Evolutionary conservation across 495 filamentous ascomycete species (phyloP).

Genomic region (Penicillium desertorum): DNA sequence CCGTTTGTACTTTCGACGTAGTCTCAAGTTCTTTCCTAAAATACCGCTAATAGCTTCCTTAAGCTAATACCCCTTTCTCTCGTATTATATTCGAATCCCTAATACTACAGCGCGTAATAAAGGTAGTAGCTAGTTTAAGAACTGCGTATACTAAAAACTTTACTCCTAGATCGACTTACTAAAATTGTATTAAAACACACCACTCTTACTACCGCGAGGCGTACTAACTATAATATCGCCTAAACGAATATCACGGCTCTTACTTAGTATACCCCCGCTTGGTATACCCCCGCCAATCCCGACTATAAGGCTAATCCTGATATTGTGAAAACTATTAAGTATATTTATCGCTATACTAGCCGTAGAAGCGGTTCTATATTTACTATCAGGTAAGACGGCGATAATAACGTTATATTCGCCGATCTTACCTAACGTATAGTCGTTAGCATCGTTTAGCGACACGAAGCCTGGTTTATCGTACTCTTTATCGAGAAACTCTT

Average conservation of each 20-base stretch:
- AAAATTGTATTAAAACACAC: slow-evolving; percentile 44
- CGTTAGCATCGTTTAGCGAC: slow-evolving; percentile 28
- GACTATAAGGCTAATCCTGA: slow-evolving; percentile 37
- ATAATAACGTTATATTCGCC: slow-evolving; percentile 23
- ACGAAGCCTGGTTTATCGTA: slow-evolving; percentile 3
- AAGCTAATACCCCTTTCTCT: no score
- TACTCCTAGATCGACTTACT: slow-evolving; percentile 27
- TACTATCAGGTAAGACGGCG: no score
- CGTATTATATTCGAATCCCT: slow-evolving; percentile 7
- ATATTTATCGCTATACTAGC: slow-evolving; percentile 24
- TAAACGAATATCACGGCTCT: slow-evolving; percentile 30
- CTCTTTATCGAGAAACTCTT: slow-evolving; percentile 39
- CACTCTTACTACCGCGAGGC: slow-evolving; percentile 21
- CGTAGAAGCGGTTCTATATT: slow-evolving; percentile 15
- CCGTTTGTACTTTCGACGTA: no score
- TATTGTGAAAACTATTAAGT: slow-evolving; percentile 31
- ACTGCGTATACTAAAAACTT: slow-evolving; percentile 25
- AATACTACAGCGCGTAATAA: slow-evolving; percentile 22
- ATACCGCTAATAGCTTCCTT: no score
- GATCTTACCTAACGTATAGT: slow-evolving; percentile 38
- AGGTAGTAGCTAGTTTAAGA: slow-evolving; percentile 35
- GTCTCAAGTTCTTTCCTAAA: no score
- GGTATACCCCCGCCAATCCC: slow-evolving; percentile 32
- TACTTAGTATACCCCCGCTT: no score
- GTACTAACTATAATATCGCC: slow-evolving; percentile 45